Evolutionary conservation across 2,329 filamentous ascomycete species (phyloP).

Genomic region (Aspergillus pseudonomiae): DNA sequence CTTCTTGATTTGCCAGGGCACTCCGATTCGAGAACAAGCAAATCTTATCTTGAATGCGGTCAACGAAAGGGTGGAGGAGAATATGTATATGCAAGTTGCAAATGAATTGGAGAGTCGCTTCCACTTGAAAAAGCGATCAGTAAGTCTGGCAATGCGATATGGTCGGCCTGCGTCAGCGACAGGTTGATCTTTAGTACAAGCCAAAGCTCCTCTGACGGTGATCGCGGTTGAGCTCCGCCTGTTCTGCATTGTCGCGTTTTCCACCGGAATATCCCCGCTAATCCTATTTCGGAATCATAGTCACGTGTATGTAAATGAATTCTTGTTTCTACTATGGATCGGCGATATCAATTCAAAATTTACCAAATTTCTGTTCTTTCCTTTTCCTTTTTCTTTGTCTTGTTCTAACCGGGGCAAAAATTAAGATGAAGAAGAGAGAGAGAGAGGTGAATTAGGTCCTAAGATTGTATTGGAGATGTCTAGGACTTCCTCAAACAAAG

Average conservation of each 20-base stretch:
- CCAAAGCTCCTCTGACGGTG: conserved; percentile 23
- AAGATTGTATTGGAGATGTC: background rate
- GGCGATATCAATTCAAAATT: background rate
- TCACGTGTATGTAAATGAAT: conserved; percentile 30
- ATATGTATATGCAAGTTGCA: background rate
- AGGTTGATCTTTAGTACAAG: conserved; percentile 3
- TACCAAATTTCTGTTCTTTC: background rate
- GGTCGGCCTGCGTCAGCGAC: background rate
- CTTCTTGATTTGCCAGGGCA: conserved; percentile 25
- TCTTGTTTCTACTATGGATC: no score
- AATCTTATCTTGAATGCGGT: background rate
- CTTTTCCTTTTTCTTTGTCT: background rate
- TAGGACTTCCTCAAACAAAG: background rate
- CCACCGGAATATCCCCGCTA: conserved; percentile 25
- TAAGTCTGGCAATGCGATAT: background rate
- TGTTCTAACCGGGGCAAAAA: background rate
- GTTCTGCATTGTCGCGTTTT: conserved; percentile 34
- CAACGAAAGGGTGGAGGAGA: conserved; percentile 18
- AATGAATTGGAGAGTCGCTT: conserved; percentile 3
- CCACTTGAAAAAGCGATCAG: background rate
- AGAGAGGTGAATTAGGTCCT: background rate
- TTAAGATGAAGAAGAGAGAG: background rate
- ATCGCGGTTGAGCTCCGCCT: conserved; percentile 31
- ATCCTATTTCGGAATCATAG: conserved; percentile 22
- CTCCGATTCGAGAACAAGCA: conserved; percentile 24